phyloP scores from a whole-genome alignment of 2,329 filamentous ascomycete species.

The Alternaria consortialis region DNA sequence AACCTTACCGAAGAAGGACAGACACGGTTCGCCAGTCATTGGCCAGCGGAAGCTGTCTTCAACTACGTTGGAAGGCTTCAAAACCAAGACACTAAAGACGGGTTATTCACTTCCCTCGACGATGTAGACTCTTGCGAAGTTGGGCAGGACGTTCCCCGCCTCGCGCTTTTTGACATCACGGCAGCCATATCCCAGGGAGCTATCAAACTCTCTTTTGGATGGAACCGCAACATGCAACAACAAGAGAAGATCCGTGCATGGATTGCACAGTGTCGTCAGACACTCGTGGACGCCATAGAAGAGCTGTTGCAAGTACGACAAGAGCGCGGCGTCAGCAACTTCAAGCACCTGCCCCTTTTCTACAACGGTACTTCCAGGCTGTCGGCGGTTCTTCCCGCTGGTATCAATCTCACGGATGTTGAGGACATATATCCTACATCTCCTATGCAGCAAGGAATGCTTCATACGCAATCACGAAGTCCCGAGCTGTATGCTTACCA shows the following conservation, averaged over 20 bases:
- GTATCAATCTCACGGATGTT: constrained; percentile 30
- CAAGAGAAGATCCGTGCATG: constrained; percentile 41
- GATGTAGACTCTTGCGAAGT: constrained; percentile 36
- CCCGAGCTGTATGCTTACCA: constrained; percentile 44
- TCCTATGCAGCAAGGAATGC: constrained; percentile 44
- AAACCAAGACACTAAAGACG: constrained; percentile 42
- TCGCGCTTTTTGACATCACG: constrained; percentile 45
- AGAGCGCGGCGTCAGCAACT: constrained; percentile 39
- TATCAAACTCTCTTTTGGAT: constrained; percentile 45
- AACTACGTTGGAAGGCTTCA: constrained; percentile 47
- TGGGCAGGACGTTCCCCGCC: constrained; percentile 38
- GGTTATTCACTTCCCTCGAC: constrained; percentile 34
- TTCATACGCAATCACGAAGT: constrained; percentile 42
- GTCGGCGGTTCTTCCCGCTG: constrained; percentile 28
- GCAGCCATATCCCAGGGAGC: constrained; percentile 41
- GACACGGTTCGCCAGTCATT: constrained; percentile 39
- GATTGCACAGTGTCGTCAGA: constrained; percentile 40
- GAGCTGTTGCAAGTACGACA: constrained; percentile 36
- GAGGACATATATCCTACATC: constrained; percentile 45
- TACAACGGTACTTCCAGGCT: constrained; percentile 43
- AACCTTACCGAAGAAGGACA: constrained; percentile 37
- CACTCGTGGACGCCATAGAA: constrained; percentile 43
- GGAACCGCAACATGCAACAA: constrained; percentile 43
- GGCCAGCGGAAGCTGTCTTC: constrained; percentile 47
- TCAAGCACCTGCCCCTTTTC: constrained; percentile 42